Evolutionary conservation across 495 filamentous ascomycete genomes (phyloP), one percentile per base, ranked within the genome.

Genomic region (Podospora bellae-mahoneyi): DNA sequence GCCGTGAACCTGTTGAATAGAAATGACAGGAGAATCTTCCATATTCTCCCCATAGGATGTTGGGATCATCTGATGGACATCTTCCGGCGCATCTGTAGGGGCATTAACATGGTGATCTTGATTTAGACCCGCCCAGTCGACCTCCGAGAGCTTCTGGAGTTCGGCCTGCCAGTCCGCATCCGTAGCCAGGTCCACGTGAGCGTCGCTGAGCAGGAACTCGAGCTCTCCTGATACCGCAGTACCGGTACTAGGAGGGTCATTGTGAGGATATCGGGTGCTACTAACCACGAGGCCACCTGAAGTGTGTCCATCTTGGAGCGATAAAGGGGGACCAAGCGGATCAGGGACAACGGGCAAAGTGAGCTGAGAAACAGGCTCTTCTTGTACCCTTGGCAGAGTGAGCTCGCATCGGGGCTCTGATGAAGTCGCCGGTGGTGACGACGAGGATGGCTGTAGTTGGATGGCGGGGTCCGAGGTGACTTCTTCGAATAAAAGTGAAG

Each of bases 271-370:
- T 62, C 74, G 69, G 66, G 72, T 26, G 32, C 28, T 71, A 76
- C 74, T 76, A 72, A 76, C 74, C 72, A 71, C 72, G 48, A 56
- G 62, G 66, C 66, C 70, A 54, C 68, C 74, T 72, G 74, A 74
- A 76, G 72, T 76, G 72, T 72, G 74, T 72, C 74, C 74, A 62
- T 62, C 68, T 34, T 60, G 70, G 62, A 27, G 68, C 66, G 62
- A 71, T 71, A 69, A 76, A 69, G 44, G 30, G 67, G 65, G 68
- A 64, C 13, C 67, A 57, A 56, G 67, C 66, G 73, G 73, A 71
- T 75, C 73, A 73, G 73, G 73, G 71, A 71, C 69, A 68, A 66
- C 66, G 72, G 72, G 72, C 27, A 72, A 64, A 20, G 39, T 59
- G 70, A 67, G 61, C 64, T 55, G 65, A 23, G 44, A 44, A 55